Base-by-base conservation (phyloP, 2,329 filamentous ascomycete genomes). In the Aspergillus aculeatinus region DNA sequence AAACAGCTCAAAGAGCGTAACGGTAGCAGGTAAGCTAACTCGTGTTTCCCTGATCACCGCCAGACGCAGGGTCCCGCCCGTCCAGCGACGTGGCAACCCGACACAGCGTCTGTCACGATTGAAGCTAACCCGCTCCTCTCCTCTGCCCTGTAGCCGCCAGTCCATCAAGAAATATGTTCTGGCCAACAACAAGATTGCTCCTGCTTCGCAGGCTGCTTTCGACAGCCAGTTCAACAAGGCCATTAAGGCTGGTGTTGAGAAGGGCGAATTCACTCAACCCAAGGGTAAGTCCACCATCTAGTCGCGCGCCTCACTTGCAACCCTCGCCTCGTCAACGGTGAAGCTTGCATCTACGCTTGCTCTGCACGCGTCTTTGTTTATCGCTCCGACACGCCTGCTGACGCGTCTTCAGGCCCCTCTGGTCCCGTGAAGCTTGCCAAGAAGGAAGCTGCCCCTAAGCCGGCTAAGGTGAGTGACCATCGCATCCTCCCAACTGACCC, bases 361-460 rank as follows among this genome's bases (percentile, higher is more conserved):
- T 11, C 25, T 48, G 19, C 51, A 44, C 57, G 48, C 49, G 42
- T 57, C 31, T 50, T 49, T 60, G 25, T 39, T 57, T 50, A 35
- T 54, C 21, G 39, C 50, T 53, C 25, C 48, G 48, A 54, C 23
- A 47, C 51, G 47, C 55, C 55, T 50, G 62, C 71, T 76, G 63
- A 77, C 72, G 65, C 69, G 66, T 69, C 61, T 55, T 42, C 61
- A 92, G 89, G 90, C 71, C 84, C 91, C 61, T 96, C 92, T 65
- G 92, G 92, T 62, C 90, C 91, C 68, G 92, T 95, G 79, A 96
- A 96, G 89, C 88, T 96, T 62, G 89, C 89, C 61, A 94, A 94
- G 87, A 92, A 92, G 83, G 83, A 85, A 58, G 59, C 74, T 57
- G 70, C 71, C 64, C 71, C 76, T 51, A 77, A 83, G 76, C 75